Evolutionary conservation across 164 flowering plant species (phyloP), one percentile per base, ranked within the genome.

Genomic region (Tinospora cordifolia): DNA sequence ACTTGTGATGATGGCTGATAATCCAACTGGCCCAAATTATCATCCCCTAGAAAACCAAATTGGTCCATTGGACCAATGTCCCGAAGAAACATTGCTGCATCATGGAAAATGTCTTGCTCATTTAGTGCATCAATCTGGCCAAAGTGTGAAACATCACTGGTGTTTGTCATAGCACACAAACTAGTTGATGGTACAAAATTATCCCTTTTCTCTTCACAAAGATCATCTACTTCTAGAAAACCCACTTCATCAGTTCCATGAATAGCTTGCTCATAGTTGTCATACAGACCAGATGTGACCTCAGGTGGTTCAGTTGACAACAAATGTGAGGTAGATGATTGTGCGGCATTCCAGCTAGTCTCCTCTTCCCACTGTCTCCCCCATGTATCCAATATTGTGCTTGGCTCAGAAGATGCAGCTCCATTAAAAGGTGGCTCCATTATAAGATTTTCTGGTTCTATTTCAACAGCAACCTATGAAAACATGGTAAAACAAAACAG

Each of bases 201-300:
- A n/a, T 54, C 60, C 21, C n/a, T 54, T 54, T 19, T 54, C 9
- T 54, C 60, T 54, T n/a, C n/a, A 17, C 60, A 19, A 54, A 95
- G 90, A 83, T 95, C 99, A 78, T 87, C 75, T 54, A 91, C 80
- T 78, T 95, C 97, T 65, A 92, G 69, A 77, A 86, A 94, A 76
- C 84, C 88, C 41, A 80, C 78, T 19, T 66, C 91, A 46, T 82
- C 92, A 24, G 12, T 6, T 25, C 65, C 21, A 8, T 19, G 63
- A 41, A 57, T 60, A 57, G 66, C 71, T 62, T 40, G 71, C 22
- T 71, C 77, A 36, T 69, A 51, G 49, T 30, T 62, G 25, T 74
- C 62, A 30, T 30, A 30, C 27, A 75, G 70, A 76, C 74, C 75
- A 62, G 85, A 83, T 67, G 87, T 75, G 30, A 84, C 79, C 68